A percentile compares a stretch with the other conserved stretches of the same genome.
These are phyloP conservation scores for Paecilomyces sp. DNA, from an alignment of 2,329 filamentous ascomycete genomes.

Conservation along the genomic window DNA sequence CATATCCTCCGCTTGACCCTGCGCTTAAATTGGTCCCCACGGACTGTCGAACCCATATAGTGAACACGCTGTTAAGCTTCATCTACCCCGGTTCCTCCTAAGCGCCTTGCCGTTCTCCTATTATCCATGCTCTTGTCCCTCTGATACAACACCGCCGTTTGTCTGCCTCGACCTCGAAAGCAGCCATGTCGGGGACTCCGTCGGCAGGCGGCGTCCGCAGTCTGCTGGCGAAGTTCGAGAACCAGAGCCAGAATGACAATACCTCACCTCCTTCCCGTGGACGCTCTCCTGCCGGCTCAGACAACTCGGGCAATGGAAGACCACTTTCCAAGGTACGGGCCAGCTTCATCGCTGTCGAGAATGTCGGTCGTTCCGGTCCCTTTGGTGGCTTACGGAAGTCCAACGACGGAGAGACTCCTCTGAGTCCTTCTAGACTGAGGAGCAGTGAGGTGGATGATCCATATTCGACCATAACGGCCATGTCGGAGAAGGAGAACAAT, in stretches of 20 bases:
- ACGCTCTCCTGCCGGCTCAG: slow-evolving; percentile 53
- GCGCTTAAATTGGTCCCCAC: neutral
- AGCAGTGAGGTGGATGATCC: slow-evolving; percentile 24
- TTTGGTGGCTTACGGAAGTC: slow-evolving; percentile 36
- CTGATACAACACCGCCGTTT: neutral
- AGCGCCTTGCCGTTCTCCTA: neutral
- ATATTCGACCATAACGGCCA: slow-evolving; percentile 16
- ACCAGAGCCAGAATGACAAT: slow-evolving; percentile 54
- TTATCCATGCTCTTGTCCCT: neutral
- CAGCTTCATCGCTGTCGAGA: slow-evolving; percentile 66
- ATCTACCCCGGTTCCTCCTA: neutral
- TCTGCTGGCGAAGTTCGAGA: slow-evolving; percentile 74
- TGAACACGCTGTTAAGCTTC: neutral
- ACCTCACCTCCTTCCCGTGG: slow-evolving; percentile 62
- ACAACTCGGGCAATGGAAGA: slow-evolving; percentile 38
- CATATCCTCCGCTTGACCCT: neutral
- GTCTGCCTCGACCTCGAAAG: neutral
- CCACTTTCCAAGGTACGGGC: slow-evolving; percentile 69
- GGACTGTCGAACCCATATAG: neutral
- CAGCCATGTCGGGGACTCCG: slow-evolving; percentile 8
- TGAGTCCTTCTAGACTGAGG: slow-evolving; percentile 21
- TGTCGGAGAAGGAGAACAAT: slow-evolving; percentile 12
- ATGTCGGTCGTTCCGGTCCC: slow-evolving; percentile 34
- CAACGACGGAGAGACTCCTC: slow-evolving; percentile 26
- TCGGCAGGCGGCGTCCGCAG: slow-evolving; percentile 59